Evolutionary conservation across 192 early-diverging fungal species (phyloP).

Genomic region (Entomortierella beljakovae): DNA sequence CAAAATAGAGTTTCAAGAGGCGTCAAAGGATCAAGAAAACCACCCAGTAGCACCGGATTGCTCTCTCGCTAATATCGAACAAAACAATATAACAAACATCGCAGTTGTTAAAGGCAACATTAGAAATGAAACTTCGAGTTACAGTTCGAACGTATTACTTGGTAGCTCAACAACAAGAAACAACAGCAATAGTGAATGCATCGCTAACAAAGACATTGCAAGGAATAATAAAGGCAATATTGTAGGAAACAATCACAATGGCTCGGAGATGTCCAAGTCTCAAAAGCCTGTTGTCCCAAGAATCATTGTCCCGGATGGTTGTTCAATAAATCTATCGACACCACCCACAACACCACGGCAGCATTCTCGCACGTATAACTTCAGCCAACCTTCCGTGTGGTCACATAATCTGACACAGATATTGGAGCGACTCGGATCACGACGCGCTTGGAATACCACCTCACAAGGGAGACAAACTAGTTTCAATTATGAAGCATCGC

Average conservation of each 20-base stretch:
- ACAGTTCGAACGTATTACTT: no score
- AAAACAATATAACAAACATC: no score
- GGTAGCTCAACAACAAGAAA: no score
- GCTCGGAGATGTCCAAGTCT: neutral
- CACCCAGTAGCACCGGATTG: no score
- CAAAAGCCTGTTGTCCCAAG: conserved; percentile 24
- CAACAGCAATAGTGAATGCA: no score
- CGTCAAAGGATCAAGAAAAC: no score
- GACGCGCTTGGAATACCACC: neutral
- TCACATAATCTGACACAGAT: conserved; percentile 14
- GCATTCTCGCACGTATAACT: neutral
- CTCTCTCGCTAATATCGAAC: no score
- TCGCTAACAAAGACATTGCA: no score
- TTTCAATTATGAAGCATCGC: neutral
- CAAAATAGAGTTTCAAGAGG: no score
- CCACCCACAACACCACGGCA: conserved; percentile 19
- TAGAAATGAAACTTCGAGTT: no score
- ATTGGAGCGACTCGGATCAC: conserved; percentile 5
- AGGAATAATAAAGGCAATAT: neutral
- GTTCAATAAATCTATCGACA: conserved; percentile 36
- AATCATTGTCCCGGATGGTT: conserved; percentile 35
- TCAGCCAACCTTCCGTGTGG: conserved; percentile 5
- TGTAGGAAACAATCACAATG: neutral
- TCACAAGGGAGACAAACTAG: no score
- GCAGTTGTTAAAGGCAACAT: no score